Base-by-base conservation (phyloP, 192 early-diverging fungal species). In the Oehlia diaphana region DNA sequence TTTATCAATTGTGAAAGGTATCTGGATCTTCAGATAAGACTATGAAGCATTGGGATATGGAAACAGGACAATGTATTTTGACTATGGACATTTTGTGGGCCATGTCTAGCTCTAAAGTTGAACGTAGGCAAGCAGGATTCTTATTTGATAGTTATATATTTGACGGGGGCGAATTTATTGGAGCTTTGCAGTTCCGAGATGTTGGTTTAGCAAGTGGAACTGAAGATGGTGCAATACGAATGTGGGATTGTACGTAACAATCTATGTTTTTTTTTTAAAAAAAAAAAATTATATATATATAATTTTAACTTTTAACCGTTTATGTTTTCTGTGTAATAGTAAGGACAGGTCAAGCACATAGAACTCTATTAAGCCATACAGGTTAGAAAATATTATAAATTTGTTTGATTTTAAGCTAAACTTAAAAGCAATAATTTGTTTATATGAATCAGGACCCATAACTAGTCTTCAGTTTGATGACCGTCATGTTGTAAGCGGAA, bases 31-130 rank as follows among this genome's bases (percentile, higher is more conserved):
- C 91, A 19, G 94, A 95, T 82, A 86, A 88, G 71, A 94, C 94
- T 2, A 90, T 95, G 74, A 89, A 89, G 73, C 90, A 92, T 70
- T 95, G 94, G 94, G 94, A 95, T 79, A 66, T 95, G 83, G 81
- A 83, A 33, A 92, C 90, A 39, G 91, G 91, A 33, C 81, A 86
- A 72, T 83, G 90, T 86, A 86, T 92, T 31, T 82, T 90, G 13
- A 88, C 90, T 5, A 86, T 95, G 80, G 92, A 93, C 78, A 81
- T 95, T 23, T 76, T 89, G 14, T 95, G 93, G 93, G 89, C 92
- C 0, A 90, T 87, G 77, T 71, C 80, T 0, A 72, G 49, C 71
- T 44, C 66, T 63, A 81, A 69, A 21, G 37, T 42, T 23, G 35
- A 69, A 70, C 67, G 77, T 81, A 35, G 77, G 63, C 14, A 73